phyloP scores from a whole-genome alignment of 1,284 basidiomycete species.

The Rhodotorula sp. region DNA sequence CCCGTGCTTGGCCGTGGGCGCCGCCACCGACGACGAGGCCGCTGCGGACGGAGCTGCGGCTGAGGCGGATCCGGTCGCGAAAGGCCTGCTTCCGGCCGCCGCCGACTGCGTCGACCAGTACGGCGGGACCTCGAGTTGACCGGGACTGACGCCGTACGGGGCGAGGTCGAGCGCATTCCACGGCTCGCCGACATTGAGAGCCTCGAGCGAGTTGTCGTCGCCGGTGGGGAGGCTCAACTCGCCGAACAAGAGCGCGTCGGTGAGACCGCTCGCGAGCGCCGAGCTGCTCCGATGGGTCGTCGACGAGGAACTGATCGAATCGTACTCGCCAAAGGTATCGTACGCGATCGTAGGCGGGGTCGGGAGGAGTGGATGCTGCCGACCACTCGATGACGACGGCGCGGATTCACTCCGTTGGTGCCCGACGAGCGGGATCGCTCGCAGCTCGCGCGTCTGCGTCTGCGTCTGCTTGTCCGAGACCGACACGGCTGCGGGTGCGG shows the following conservation, averaged over 20 bases:
- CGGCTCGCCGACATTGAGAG: not conserved
- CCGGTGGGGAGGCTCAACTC: not conserved
- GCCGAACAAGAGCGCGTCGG: constrained; percentile 11
- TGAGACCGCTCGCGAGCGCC: not conserved
- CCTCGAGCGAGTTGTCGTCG: constrained; percentile 2
- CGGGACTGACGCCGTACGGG: constrained; percentile 24
- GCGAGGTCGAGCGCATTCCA: constrained; percentile 3
- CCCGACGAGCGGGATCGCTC: not conserved
- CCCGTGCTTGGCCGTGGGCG: not conserved
- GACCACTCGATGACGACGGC: not conserved
- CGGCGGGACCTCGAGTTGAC: constrained; percentile 5
- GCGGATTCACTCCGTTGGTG: not conserved
- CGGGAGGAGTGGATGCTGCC: not conserved
- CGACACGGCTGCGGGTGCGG: not conserved
- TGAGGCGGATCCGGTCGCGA: not conserved
- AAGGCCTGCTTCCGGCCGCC: not conserved
- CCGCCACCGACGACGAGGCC: not conserved
- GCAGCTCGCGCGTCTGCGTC: not conserved
- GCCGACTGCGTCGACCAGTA: not conserved
- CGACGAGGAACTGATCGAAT: constrained; percentile 1
- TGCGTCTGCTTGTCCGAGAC: not conserved
- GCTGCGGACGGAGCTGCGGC: not conserved
- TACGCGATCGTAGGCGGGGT: not conserved
- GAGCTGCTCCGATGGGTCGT: not conserved
- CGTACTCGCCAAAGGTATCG: not conserved